Conservation (phyloP, 345 rosid genomes). For the Ailanthus altissimus region DNA sequence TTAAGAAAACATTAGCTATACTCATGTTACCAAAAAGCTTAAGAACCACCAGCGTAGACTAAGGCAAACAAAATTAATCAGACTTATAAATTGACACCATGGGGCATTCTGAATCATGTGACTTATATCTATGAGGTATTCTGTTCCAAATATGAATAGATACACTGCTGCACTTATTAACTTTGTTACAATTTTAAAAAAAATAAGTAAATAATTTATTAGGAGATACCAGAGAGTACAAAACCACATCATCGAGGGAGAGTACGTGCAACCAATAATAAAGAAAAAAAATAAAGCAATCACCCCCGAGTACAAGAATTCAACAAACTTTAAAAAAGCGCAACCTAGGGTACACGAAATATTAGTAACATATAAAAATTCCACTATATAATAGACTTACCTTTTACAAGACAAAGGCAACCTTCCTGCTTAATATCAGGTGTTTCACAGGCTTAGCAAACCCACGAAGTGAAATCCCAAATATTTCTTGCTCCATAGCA, state of each 20-base stretch:
- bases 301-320: background rate
- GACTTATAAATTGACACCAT: background rate
- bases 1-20: slow-evolving; percentile 14
- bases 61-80: slow-evolving; percentile 2
- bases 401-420: slow-evolving; percentile 98
- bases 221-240: background rate
- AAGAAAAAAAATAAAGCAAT: slow-evolving; percentile 2
- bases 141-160: background rate
- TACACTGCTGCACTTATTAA: background rate
- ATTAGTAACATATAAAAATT: background rate
- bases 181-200: background rate
- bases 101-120: background rate
- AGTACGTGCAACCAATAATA: background rate
- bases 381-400: slow-evolving; percentile 30
- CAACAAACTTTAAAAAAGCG: background rate
- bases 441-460: slow-evolving; percentile 97
- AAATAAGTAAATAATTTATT: background rate
- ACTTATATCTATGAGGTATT: slow-evolving; percentile 1
- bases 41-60: slow-evolving; percentile 8
- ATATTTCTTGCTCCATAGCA: slow-evolving; percentile 94
- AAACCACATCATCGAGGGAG: background rate
- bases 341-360: background rate
- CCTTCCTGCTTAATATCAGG: slow-evolving; percentile 86
- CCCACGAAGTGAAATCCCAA: slow-evolving; percentile 96
- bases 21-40: slow-evolving; percentile 10